phyloP scores from a whole-genome alignment of 345 rosid genomes.

The Streptanthus diversifolius region DNA sequence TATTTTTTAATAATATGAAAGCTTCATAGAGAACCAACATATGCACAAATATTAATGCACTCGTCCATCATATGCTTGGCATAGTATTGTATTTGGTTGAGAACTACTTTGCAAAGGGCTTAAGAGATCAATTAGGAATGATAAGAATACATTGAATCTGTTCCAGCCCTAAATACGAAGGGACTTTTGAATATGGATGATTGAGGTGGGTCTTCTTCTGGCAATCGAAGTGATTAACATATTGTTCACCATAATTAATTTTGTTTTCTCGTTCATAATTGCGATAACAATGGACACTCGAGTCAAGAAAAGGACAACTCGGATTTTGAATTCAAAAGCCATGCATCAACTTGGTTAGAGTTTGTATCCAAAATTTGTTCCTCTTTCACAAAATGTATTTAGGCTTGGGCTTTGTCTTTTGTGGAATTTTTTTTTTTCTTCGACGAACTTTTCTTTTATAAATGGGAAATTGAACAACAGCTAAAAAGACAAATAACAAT shows the following conservation, averaged over 20 bases:
- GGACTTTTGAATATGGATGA: no score
- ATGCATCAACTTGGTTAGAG: conserved; percentile 11
- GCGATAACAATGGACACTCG: neutral
- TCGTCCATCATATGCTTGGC: no score
- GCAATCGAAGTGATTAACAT: neutral
- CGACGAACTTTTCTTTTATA: neutral
- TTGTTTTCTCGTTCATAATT: neutral
- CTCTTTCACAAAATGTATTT: neutral
- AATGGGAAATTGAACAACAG: no score
- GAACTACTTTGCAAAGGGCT: no score
- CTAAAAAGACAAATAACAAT: neutral
- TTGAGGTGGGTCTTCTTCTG: no score
- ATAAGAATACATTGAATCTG: no score
- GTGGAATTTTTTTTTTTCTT: neutral
- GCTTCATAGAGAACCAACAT: no score
- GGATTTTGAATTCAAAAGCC: neutral
- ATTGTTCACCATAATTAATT: neutral
- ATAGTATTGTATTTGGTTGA: no score
- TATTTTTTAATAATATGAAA: no score
- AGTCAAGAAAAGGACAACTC: neutral
- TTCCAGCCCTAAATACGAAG: no score
- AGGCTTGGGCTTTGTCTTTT: neutral
- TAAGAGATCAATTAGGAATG: no score
- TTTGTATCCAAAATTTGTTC: neutral
- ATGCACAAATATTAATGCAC: no score